Conservation (phyloP, 1,284 basidiomycete genomes). For the Mycosarcoma mackinlayi region DNA sequence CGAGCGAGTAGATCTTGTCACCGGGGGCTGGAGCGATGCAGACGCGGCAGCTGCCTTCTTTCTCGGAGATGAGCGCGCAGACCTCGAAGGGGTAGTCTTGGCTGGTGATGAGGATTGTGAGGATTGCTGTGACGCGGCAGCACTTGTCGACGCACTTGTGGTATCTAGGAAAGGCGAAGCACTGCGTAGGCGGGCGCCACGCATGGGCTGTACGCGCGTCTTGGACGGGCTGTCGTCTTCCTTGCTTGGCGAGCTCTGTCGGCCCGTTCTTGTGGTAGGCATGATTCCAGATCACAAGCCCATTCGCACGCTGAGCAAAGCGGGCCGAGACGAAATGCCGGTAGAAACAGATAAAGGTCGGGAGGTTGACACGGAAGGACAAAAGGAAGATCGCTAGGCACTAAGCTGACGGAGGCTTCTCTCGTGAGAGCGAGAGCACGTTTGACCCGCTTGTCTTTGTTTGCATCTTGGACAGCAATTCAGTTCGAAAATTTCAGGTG, state of each 20-base stretch:
- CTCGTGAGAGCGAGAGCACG: no score
- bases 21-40: conserved; percentile 22
- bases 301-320: no score
- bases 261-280: conserved; percentile 39
- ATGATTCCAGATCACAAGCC: conserved; percentile 5
- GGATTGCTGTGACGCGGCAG: conserved; percentile 12
- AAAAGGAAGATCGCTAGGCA: no score
- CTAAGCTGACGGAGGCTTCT: no score
- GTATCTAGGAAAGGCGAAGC: conserved; percentile 41
- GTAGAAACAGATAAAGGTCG: background rate
- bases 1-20: conserved; percentile 34
- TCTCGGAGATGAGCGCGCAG: conserved; percentile 28
- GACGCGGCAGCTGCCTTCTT: conserved; percentile 26
- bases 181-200: conserved; percentile 42
- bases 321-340: no score
- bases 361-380: background rate
- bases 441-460: no score
- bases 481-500: conserved; percentile 1
- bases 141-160: conserved; percentile 19
- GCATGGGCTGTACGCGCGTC: conserved; percentile 41
- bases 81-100: conserved; percentile 24
- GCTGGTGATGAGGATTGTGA: conserved; percentile 12
- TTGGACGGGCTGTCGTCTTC: conserved; percentile 33
- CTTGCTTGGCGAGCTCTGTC: conserved; percentile 46
- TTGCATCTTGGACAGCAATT: background rate